phyloP scores from a whole-genome alignment of 106 monocot genomes.

The Chionographis japonica region DNA sequence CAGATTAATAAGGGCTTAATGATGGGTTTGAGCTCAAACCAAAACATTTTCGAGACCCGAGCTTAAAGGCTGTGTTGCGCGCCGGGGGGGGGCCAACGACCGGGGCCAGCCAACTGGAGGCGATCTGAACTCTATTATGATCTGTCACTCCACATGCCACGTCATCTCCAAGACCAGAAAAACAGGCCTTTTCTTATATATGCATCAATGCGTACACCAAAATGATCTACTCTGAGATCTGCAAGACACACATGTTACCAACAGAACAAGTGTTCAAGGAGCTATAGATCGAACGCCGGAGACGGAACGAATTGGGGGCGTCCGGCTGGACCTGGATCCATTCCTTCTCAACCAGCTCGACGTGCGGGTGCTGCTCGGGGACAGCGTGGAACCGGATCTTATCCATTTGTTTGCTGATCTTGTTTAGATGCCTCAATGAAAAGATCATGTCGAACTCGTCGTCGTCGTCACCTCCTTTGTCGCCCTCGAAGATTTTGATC shows the following conservation, averaged over 20 bases:
- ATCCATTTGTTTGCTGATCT: slow-evolving; percentile 27
- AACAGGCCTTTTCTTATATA: too few relatives aligned
- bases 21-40: too few relatives aligned
- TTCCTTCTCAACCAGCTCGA: slow-evolving; percentile 27
- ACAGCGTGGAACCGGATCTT: slow-evolving; percentile 32
- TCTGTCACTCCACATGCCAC: too few relatives aligned
- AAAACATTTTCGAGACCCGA: too few relatives aligned
- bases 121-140: too few relatives aligned
- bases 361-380: slow-evolving; percentile 23
- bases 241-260: slow-evolving; percentile 28
- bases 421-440: slow-evolving; percentile 39
- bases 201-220: too few relatives aligned
- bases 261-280: slow-evolving; percentile 23
- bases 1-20: too few relatives aligned
- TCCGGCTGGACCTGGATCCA: slow-evolving; percentile 23
- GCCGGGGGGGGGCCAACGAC: too few relatives aligned
- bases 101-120: too few relatives aligned
- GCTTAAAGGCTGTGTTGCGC: too few relatives aligned
- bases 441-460: slow-evolving; percentile 43
- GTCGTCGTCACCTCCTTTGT: background rate
- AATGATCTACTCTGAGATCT: slow-evolving; percentile 9
- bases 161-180: too few relatives aligned
- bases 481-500: slow-evolving; percentile 29
- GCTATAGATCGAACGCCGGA: slow-evolving; percentile 34
- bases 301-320: slow-evolving; percentile 28